Evolutionary conservation across 2,329 filamentous ascomycete species (phyloP).

Genomic region (Curvularia spicifera): DNA sequence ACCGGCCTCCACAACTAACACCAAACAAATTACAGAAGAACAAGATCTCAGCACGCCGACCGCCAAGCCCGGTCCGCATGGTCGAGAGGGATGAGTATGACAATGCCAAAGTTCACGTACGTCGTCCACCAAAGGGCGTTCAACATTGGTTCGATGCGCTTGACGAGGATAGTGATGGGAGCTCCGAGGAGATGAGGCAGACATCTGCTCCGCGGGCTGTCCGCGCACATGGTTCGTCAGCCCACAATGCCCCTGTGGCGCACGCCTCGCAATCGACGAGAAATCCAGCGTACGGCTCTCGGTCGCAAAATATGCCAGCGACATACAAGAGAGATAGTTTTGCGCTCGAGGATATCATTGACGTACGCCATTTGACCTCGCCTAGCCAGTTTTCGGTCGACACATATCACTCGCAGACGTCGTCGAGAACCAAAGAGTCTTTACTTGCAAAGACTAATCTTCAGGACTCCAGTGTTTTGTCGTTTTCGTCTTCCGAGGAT

Average conservation of each 20-base stretch:
- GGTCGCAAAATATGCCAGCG: slow-evolving; percentile 21
- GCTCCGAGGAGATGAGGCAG: slow-evolving; percentile 24
- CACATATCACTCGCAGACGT: slow-evolving; percentile 35
- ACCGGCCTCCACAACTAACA: slow-evolving; percentile 36
- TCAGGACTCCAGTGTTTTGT: slow-evolving; percentile 49
- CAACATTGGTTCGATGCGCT: slow-evolving; percentile 60
- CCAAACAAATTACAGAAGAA: slow-evolving; percentile 31
- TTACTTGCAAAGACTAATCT: slow-evolving; percentile 43
- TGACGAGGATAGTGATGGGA: slow-evolving; percentile 49
- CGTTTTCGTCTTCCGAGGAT: slow-evolving; percentile 51
- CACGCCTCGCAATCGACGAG: slow-evolving; percentile 20
- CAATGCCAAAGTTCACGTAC: slow-evolving; percentile 55
- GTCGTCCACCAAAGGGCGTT: slow-evolving; percentile 56
- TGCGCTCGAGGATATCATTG: slow-evolving; percentile 31
- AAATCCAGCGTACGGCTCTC: slow-evolving; percentile 17
- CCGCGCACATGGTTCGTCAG: slow-evolving; percentile 18
- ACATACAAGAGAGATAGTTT: slow-evolving; percentile 29
- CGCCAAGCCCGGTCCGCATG: slow-evolving; percentile 35
- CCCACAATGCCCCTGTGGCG: slow-evolving; percentile 29
- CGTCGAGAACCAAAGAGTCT: slow-evolving; percentile 45
- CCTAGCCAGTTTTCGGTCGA: slow-evolving; percentile 40
- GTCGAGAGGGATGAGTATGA: slow-evolving; percentile 51
- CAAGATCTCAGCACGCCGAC: slow-evolving; percentile 20
- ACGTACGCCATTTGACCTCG: slow-evolving; percentile 34
- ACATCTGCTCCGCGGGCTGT: slow-evolving; percentile 24